phyloP scores from a whole-genome alignment of 345 rosid genomes.

The Cardamine resedifolia region DNA sequence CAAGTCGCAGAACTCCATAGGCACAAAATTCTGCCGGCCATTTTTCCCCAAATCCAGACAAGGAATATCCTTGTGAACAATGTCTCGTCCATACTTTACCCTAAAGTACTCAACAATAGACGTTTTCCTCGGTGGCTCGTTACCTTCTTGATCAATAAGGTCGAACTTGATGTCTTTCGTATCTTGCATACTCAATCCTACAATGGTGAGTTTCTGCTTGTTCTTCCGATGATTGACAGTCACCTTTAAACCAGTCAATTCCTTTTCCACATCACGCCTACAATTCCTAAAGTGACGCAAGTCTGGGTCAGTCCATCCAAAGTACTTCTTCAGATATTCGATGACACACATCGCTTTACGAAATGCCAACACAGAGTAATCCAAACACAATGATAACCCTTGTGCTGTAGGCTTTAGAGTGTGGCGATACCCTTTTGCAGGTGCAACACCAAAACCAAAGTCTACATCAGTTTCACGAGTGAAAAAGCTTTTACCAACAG shows the following conservation, averaged over 20 bases:
- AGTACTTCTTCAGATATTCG: conserved; percentile 53
- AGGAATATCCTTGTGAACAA: conserved; percentile 54
- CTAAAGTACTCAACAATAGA: conserved; percentile 60
- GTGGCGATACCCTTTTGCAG: conserved; percentile 69
- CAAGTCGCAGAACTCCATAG: conserved; percentile 78
- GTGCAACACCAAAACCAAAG: conserved; percentile 60
- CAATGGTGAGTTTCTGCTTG: conserved; percentile 57
- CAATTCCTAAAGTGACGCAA: conserved; percentile 27
- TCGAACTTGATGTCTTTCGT: conserved; percentile 44
- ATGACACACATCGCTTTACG: conserved; percentile 59
- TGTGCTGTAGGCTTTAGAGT: conserved; percentile 76
- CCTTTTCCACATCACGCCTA: conserved; percentile 46
- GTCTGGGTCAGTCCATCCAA: conserved; percentile 29
- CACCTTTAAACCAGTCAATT: conserved; percentile 56
- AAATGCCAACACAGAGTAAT: conserved; percentile 73
- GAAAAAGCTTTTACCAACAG: conserved; percentile 64
- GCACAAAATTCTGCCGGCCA: conserved; percentile 54
- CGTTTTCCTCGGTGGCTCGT: conserved; percentile 31
- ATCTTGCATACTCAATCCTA: conserved; percentile 49
- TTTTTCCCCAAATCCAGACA: conserved; percentile 67
- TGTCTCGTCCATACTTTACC: conserved; percentile 50
- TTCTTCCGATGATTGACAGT: conserved; percentile 61
- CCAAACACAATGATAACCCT: conserved; percentile 70
- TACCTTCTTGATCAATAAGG: conserved; percentile 49
- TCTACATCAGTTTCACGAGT: conserved; percentile 40